phyloP scores from a whole-genome alignment of 148 eudicot genomes.

The Vaccinium corymbosum region DNA sequence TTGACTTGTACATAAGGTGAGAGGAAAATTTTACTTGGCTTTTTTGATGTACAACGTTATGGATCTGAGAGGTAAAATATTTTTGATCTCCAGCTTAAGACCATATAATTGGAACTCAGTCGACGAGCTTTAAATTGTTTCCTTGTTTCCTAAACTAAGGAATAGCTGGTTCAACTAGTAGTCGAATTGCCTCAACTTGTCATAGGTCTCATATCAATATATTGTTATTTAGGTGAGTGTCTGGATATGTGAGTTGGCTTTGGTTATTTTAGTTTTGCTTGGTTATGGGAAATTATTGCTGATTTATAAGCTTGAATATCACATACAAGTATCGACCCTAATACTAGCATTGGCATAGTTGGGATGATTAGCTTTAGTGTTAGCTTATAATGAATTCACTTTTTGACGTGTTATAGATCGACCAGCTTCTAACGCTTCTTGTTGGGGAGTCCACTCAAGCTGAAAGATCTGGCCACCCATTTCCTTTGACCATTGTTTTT shows the following conservation, averaged over 20 bases:
- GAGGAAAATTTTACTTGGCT: not conserved
- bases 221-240: not conserved
- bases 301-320: not conserved
- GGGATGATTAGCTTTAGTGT: not conserved
- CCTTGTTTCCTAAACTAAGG: not conserved
- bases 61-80: not conserved
- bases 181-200: not conserved
- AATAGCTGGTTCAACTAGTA: not conserved
- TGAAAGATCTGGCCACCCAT: slow-evolving; percentile 37
- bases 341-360: not conserved
- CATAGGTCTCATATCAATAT: not conserved
- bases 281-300: not conserved
- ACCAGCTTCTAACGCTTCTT: slow-evolving; percentile 43
- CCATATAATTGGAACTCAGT: not conserved
- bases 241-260: not conserved
- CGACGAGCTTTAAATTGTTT: not conserved
- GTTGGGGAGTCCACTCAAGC: slow-evolving; percentile 44
- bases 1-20: not conserved
- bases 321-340: not conserved
- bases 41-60: not conserved
- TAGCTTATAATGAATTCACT: not conserved
- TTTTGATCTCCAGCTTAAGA: not conserved
- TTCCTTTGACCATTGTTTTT: slow-evolving; percentile 54
- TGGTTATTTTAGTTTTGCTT: not conserved
- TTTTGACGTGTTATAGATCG: slow-evolving; percentile 29